These are phyloP conservation scores for Sarocladium strictum DNA, from an alignment of 2,329 filamentous ascomycete species.

Conservation along the genomic window DNA sequence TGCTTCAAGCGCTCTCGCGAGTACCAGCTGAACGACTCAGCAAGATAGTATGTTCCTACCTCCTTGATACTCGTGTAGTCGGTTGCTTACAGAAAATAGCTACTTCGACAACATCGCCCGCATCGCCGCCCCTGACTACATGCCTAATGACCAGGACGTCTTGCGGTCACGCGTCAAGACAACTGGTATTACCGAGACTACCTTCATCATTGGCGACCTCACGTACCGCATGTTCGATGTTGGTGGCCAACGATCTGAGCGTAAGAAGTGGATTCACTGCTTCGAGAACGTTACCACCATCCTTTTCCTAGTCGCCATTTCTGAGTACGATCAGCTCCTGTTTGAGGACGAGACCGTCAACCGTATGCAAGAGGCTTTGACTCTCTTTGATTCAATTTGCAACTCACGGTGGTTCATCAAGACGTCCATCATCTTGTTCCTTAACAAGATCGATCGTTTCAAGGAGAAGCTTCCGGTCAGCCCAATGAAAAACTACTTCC, in stretches of 20 bases:
- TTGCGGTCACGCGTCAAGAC: conserved; percentile 96
- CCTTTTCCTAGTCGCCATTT: conserved; percentile 93
- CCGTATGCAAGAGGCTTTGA: conserved; percentile 86
- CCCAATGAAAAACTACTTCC: conserved; percentile 85
- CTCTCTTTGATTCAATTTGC: conserved; percentile 81
- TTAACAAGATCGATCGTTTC: conserved; percentile 88
- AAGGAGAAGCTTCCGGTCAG: conserved; percentile 78
- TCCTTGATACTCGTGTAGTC: not conserved
- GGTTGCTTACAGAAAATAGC: conserved; percentile 44
- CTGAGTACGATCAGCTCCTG: conserved; percentile 91
- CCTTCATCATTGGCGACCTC: conserved; percentile 89
- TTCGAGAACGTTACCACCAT: conserved; percentile 98
- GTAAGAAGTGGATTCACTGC: conserved; percentile 99
- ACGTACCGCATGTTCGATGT: conserved; percentile 98
- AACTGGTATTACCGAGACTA: conserved; percentile 94
- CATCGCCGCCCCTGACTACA: conserved; percentile 85
- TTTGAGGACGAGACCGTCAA: conserved; percentile 97
- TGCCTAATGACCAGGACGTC: conserved; percentile 92
- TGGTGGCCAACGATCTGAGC: conserved; percentile 88
- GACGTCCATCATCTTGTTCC: conserved; percentile 81
- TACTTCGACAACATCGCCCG: conserved; percentile 95
- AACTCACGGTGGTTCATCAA: conserved; percentile 89
- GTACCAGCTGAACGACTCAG: conserved; percentile 94
- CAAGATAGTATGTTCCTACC: conserved; percentile 70
- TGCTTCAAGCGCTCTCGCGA: conserved; percentile 94